A percentile compares a stretch with the other conserved stretches of the same genome.
Evolutionary conservation across 345 rosid species (phyloP).

Genomic region (Isatis tinctoria): DNA sequence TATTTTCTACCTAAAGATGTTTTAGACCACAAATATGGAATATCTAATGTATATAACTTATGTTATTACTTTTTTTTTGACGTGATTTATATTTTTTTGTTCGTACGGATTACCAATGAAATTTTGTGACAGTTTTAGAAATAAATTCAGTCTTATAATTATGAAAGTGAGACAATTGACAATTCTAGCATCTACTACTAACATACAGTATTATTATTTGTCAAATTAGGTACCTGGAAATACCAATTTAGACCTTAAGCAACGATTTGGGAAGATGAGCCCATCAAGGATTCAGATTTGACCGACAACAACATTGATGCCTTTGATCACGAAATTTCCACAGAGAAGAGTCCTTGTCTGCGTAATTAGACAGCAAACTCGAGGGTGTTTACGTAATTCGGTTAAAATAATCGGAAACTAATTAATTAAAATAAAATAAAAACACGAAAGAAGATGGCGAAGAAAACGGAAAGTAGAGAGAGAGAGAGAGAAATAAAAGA

Average conservation of each 20-base stretch:
- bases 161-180: constrained; percentile 2
- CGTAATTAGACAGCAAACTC: constrained; percentile 4
- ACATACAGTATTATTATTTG: too few species aligned
- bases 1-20: background rate
- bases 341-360: background rate
- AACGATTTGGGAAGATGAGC: constrained; percentile 4
- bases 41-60: too few species aligned
- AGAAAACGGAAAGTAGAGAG: constrained; percentile 39
- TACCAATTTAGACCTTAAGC: background rate
- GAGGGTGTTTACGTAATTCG: background rate
- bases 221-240: background rate
- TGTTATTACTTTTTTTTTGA: background rate
- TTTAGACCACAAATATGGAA: background rate
- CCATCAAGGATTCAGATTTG: constrained; percentile 1
- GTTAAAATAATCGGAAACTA: background rate
- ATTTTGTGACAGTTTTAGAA: background rate
- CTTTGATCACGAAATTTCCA: constrained; percentile 16
- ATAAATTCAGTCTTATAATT: background rate
- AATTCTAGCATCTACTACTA: constrained; percentile 12
- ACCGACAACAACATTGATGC: constrained; percentile 25
- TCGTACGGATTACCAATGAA: background rate
- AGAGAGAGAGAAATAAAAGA: background rate
- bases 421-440: background rate
- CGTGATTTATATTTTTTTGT: background rate
- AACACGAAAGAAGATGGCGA: constrained; percentile 22